A percentile compares a stretch with the other conserved stretches of the same genome.
Conservation (phyloP, 345 rosid species). For the sweet orange (Citrus sinensis) region DVS_A1.0 CM039166.1:15292001-15292500, state of each 20-base stretch:
- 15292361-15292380: constrained; percentile 12
- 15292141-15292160: constrained; percentile 10
- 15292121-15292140: constrained; percentile 10
- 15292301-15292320: not conserved
- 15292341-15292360: constrained; percentile 20
- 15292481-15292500: constrained; percentile 21
- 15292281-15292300: constrained; percentile 31
- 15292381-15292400: not conserved
- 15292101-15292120: constrained; percentile 11
- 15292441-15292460: constrained; percentile 20
- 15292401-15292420: constrained; percentile 7
- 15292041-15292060: constrained; percentile 8
- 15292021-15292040: constrained; percentile 16
- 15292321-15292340: not conserved
- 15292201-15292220: constrained; percentile 13
- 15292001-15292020: constrained; percentile 24
- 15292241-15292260: not conserved
- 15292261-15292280: constrained; percentile 18
- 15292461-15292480: constrained; percentile 7
- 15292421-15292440: constrained; percentile 8
- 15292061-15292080: constrained; percentile 17
- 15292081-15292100: constrained; percentile 6
- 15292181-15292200: not conserved
- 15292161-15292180: not conserved
- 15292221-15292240: constrained; percentile 12